Percentiles rank a stretch among this genome's conserved stretches.
Evolutionary conservation across 495 filamentous ascomycete genomes (phyloP).

Genomic region (Tuber borchii): DNA sequence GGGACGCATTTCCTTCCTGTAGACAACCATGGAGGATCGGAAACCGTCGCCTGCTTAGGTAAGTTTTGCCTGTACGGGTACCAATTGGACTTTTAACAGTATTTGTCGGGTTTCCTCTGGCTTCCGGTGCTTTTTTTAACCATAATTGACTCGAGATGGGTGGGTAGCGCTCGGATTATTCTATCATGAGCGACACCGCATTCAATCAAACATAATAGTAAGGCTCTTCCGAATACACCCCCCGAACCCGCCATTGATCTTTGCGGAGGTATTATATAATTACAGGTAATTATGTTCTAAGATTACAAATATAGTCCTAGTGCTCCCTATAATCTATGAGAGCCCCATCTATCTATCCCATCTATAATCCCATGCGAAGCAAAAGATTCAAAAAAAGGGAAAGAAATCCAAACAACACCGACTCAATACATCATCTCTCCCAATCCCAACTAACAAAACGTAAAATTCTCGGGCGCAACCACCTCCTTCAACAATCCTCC

Average conservation of each 20-base stretch:
- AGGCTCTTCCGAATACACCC: background rate
- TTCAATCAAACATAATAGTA: background rate
- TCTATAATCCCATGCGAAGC: background rate
- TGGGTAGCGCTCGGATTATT: background rate
- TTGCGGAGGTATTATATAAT: background rate
- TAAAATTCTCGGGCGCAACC: slow-evolving; percentile 56
- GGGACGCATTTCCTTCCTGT: background rate
- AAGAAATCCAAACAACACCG: background rate
- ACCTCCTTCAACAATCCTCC: slow-evolving; percentile 96
- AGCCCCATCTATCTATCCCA: background rate
- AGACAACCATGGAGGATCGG: background rate
- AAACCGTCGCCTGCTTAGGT: background rate
- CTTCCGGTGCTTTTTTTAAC: background rate
- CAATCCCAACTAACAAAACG: slow-evolving; percentile 18
- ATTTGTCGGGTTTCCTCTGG: too few species aligned
- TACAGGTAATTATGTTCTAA: background rate
- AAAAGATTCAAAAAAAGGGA: background rate
- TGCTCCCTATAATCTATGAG: background rate
- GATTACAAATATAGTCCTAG: background rate
- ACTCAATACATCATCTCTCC: background rate
- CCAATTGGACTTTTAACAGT: too few species aligned
- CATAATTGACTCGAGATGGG: background rate
- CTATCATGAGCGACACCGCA: background rate
- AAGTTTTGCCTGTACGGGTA: too few species aligned
- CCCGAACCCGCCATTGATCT: too few species aligned